Base-by-base conservation (phyloP, 2,329 filamentous ascomycete genomes). In the Ambrosiella xylebori region DNA sequence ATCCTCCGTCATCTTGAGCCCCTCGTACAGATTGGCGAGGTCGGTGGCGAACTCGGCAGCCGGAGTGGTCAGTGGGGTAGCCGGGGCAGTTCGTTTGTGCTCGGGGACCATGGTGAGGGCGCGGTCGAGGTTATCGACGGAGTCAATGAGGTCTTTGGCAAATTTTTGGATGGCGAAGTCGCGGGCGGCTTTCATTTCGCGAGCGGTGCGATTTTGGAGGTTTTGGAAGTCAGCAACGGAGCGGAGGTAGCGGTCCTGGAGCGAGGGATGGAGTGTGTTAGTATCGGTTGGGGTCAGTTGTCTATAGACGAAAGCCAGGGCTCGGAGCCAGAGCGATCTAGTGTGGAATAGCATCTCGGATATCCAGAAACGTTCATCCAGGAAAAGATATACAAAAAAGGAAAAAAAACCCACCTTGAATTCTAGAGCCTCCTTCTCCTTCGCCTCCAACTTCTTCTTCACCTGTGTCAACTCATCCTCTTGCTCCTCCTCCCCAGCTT, bases 81-180 rank as follows among this genome's bases (percentile, higher is more conserved):
- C 36, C 5, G 59, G 56, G 8, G n/a, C 59, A 0, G 40, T 11
- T 7, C 56, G 59, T 72, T 87, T 88, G 45, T 88, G 84, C 61
- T 78, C 69, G 17, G 88, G 82, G 11, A 95, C 90, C 66, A 84
- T 88, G 62, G 75, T 71, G 49, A 98, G 80, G 49, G 93, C 93
- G 64, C 90, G 90, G 73, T 98, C 93, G 63, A 98, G 83, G 78
- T 97, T 98, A 74, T 98, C 93, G 67, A 98, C 84, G 67, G 82
- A 88, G 70, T 98, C 93, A 65, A 97, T 81, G 51, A 98, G 83
- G 72, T 98, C 93, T 71, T 88, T 86, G 67, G 91, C 88, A 73
- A 98, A 97, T 64, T 84, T 88, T 70, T 95, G 88, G 67, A 98
- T 93, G 66, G 91, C 93, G 66, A 95, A 98, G 73, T 95, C 87